These are phyloP conservation scores for Aspergillus texensis DNA, from an alignment of 2,329 filamentous ascomycete genomes.

Conservation along the genomic window DNA sequence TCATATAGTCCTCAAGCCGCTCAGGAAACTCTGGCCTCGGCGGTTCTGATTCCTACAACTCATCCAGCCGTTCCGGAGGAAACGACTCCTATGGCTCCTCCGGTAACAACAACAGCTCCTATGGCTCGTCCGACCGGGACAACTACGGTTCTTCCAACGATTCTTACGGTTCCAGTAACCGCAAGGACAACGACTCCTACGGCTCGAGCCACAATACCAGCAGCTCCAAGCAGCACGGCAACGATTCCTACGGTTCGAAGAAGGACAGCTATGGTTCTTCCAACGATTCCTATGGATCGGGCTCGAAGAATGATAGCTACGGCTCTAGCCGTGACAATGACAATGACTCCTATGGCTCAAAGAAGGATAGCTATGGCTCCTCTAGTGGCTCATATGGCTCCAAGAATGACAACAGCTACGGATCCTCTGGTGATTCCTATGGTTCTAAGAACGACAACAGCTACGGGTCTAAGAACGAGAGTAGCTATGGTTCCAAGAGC, in stretches of 20 bases:
- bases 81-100: neutral
- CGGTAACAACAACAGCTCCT: neutral
- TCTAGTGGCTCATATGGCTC: neutral
- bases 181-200: neutral
- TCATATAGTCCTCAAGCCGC: neutral
- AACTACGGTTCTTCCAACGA: neutral
- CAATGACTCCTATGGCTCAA: neutral
- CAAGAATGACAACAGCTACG: neutral
- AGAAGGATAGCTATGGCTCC: neutral
- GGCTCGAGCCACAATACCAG: neutral
- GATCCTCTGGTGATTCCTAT: neutral
- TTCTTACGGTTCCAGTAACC: neutral
- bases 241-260: neutral
- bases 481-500: neutral
- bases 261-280: neutral
- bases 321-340: neutral
- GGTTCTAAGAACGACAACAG: too few relatives aligned
- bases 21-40: neutral
- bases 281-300: neutral
- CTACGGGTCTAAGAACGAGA: too few relatives aligned
- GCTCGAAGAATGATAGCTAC: neutral
- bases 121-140: neutral
- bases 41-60: neutral
- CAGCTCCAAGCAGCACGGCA: too few relatives aligned
- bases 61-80: neutral